A percentile compares a stretch with the other conserved stretches of the same genome.
phyloP scores from a whole-genome alignment of 352 stramenopile species.

The Pythium vanterpoolii region DNA sequence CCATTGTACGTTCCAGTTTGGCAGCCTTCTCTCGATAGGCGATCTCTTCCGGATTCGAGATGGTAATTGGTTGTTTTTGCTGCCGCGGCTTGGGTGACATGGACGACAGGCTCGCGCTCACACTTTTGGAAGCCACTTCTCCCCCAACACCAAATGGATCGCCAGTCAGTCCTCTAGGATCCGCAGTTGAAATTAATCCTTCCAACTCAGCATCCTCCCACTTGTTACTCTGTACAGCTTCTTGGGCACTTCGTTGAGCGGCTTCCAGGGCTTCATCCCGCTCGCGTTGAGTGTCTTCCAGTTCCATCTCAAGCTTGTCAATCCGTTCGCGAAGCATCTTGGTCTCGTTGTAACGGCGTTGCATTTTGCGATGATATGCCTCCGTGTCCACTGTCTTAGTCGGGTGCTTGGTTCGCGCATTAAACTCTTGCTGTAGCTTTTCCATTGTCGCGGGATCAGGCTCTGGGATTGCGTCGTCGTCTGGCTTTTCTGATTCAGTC shows the following conservation, averaged over 20 bases:
- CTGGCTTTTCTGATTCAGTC: neutral
- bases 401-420: conserved; percentile 39
- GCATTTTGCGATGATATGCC: conserved; percentile 70
- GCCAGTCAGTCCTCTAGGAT: no score
- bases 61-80: neutral
- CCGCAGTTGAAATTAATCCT: neutral
- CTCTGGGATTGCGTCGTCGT: conserved; percentile 5
- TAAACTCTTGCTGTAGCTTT: conserved; percentile 62
- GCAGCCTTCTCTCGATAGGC: conserved; percentile 51
- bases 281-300: conserved; percentile 32
- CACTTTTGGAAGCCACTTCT: neutral
- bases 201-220: neutral
- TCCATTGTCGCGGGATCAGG: conserved; percentile 45
- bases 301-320: conserved; percentile 38
- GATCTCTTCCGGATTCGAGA: conserved; percentile 28
- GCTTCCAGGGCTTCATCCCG: conserved; percentile 32
- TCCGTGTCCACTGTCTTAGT: conserved; percentile 44
- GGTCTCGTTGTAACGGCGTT: conserved; percentile 63
- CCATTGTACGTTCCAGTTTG: conserved; percentile 51
- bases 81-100: conserved; percentile 11
- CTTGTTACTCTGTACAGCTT: neutral
- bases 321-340: conserved; percentile 52
- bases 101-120: neutral
- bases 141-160: no score
- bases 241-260: conserved; percentile 5